Conservation (phyloP, 1,284 basidiomycete genomes). For the Cystobasidium sp. region DNA sequence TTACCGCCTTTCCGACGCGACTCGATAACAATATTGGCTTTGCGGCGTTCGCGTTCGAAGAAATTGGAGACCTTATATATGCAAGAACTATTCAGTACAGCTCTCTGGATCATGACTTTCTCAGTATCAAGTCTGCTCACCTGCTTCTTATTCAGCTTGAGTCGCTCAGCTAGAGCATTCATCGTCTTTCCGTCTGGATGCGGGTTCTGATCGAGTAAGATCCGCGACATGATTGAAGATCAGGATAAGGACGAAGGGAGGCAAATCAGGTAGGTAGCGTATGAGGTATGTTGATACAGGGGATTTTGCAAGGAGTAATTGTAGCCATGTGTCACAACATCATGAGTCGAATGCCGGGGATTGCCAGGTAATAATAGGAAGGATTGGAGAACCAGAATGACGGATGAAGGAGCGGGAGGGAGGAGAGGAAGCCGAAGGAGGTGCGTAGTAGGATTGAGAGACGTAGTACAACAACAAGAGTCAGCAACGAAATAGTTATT, state of each 20-base stretch:
- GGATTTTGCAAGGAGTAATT: too few species aligned
- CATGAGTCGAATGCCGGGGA: too few species aligned
- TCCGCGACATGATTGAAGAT: conserved; percentile 1
- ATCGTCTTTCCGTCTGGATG: conserved; percentile 43
- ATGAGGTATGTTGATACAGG: background rate
- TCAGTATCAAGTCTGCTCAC: conserved; percentile 23
- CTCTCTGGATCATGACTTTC: background rate
- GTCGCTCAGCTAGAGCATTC: conserved; percentile 30
- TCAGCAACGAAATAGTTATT: too few species aligned
- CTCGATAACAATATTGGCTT: conserved; percentile 39
- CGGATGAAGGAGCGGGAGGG: too few species aligned
- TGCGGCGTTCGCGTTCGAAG: conserved; percentile 39
- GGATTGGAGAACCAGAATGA: too few species aligned
- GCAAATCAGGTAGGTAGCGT: background rate
- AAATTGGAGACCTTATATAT: conserved; percentile 41
- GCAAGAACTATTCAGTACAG: background rate
- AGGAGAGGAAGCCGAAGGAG: too few species aligned
- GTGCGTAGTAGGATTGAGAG: too few species aligned
- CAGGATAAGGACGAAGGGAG: background rate
- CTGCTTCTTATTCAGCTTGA: conserved; percentile 43
- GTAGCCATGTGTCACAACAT: too few species aligned
- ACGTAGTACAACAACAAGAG: too few species aligned
- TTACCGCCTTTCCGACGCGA: conserved; percentile 31
- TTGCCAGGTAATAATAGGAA: too few species aligned
- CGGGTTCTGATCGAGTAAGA: conserved; percentile 17